phyloP scores from a whole-genome alignment of 495 filamentous ascomycete genomes.

The Terfezia boudieri region DNA sequence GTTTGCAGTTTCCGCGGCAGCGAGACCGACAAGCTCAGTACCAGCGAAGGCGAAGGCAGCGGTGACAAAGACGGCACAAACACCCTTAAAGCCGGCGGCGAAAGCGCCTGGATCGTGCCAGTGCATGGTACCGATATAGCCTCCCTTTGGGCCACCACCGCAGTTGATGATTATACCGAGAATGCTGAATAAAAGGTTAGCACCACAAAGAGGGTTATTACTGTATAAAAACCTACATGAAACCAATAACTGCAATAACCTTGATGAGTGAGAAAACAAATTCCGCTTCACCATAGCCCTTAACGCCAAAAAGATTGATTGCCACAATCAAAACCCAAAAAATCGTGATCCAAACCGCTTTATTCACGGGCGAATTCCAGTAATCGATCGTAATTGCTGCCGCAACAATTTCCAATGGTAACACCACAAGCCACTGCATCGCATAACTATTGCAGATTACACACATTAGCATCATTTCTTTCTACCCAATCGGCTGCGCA shows the following conservation, averaged over 20 bases:
- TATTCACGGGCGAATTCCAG: constrained; percentile 46
- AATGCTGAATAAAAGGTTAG: constrained; percentile 26
- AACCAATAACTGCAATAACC: constrained; percentile 64
- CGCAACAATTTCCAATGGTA: constrained; percentile 79
- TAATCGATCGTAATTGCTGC: constrained; percentile 74
- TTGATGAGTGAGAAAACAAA: constrained; percentile 77
- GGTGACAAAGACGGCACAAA: constrained; percentile 83
- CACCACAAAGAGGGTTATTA: background rate
- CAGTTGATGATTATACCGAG: constrained; percentile 59
- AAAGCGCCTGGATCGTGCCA: constrained; percentile 81
- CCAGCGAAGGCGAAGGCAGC: constrained; percentile 84
- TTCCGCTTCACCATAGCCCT: constrained; percentile 77
- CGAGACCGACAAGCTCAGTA: constrained; percentile 81
- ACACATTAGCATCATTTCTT: too few species aligned
- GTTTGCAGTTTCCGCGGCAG: constrained; percentile 70
- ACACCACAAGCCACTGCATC: constrained; percentile 71
- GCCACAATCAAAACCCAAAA: constrained; percentile 50
- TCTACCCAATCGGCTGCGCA: too few species aligned
- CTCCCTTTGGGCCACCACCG: constrained; percentile 50
- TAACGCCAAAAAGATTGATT: constrained; percentile 75
- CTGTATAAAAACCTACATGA: constrained; percentile 39
- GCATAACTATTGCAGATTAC: constrained; percentile 38
- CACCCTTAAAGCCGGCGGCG: constrained; percentile 77
- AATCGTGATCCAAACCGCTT: constrained; percentile 65
- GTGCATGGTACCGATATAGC: constrained; percentile 64